Evolutionary conservation across 768 basidiomycete species (phyloP).

Genomic region (Galerina marginata): DNA sequence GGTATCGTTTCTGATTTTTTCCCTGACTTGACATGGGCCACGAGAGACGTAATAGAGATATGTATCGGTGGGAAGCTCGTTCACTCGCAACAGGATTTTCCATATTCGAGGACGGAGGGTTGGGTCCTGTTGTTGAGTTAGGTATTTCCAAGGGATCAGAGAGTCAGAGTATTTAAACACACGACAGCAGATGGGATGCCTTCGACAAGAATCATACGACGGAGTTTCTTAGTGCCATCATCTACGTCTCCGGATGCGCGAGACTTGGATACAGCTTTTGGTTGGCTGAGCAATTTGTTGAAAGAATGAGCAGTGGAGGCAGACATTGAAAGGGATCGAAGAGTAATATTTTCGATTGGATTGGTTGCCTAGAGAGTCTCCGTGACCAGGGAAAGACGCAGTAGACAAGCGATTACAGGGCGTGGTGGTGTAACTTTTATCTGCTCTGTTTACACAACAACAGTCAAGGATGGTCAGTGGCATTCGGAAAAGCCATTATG

Average conservation of each 20-base stretch:
- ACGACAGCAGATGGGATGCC: slow-evolving; percentile 84
- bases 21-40: slow-evolving; percentile 85
- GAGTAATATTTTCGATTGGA: background rate
- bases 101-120: slow-evolving; percentile 91
- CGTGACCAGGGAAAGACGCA: background rate
- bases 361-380: too few relatives aligned
- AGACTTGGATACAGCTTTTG: slow-evolving; percentile 68
- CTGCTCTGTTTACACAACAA: too few relatives aligned
- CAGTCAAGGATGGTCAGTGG: too few relatives aligned
- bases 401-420: background rate
- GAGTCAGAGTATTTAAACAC: slow-evolving; percentile 31
- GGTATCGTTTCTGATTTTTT: slow-evolving; percentile 96
- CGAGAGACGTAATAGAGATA: slow-evolving; percentile 81
- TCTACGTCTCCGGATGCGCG: slow-evolving; percentile 65
- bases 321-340: slow-evolving; percentile 24
- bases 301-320: slow-evolving; percentile 70
- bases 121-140: slow-evolving; percentile 58
- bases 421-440: too few relatives aligned
- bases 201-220: slow-evolving; percentile 88
- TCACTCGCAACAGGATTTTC: slow-evolving; percentile 90
- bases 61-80: slow-evolving; percentile 74
- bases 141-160: background rate
- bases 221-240: slow-evolving; percentile 84
- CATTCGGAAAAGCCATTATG: too few relatives aligned
- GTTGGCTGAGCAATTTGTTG: slow-evolving; percentile 78